A percentile compares a stretch with the other conserved stretches of the same genome.
Conservation (phyloP, 179 eudicot species). For the Drosera spatulata region DNA sequence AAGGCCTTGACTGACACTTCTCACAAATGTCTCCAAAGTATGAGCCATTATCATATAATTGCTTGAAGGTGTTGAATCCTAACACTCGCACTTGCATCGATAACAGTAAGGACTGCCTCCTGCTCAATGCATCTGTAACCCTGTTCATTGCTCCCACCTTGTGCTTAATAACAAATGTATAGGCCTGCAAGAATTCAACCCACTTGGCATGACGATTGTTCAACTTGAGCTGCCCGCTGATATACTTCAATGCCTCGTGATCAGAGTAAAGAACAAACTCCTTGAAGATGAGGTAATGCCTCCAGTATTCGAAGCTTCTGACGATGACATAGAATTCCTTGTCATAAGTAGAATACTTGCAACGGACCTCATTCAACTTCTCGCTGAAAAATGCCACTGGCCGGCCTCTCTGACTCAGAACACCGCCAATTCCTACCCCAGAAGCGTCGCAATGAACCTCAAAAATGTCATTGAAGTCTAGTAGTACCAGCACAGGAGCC, state of each 20-base stretch:
- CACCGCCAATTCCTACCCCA: neutral
- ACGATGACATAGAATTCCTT: neutral
- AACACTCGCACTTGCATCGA: neutral
- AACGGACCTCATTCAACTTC: neutral
- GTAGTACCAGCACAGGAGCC: neutral
- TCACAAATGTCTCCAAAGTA: too few relatives aligned
- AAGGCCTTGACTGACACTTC: too few relatives aligned
- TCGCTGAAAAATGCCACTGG: neutral
- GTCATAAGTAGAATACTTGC: neutral
- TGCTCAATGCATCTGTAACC: neutral
- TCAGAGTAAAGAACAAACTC: neutral
- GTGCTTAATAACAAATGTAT: conserved; percentile 1
- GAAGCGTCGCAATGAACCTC: neutral
- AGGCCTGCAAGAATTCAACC: neutral
- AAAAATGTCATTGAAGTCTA: neutral
- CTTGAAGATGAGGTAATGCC: neutral
- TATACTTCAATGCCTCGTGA: too few relatives aligned
- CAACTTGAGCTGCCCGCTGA: conserved; percentile 7
- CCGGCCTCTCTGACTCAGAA: neutral
- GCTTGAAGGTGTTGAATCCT: neutral
- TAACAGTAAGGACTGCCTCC: too few relatives aligned
- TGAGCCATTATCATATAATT: too few relatives aligned
- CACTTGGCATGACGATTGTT: too few relatives aligned
- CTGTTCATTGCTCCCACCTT: neutral
- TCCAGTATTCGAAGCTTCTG: neutral